A percentile compares a stretch with the other conserved stretches of the same genome.
These are phyloP conservation scores for Mycena amicta DNA, from an alignment of 768 basidiomycete species.

Conservation along the genomic window DNA sequence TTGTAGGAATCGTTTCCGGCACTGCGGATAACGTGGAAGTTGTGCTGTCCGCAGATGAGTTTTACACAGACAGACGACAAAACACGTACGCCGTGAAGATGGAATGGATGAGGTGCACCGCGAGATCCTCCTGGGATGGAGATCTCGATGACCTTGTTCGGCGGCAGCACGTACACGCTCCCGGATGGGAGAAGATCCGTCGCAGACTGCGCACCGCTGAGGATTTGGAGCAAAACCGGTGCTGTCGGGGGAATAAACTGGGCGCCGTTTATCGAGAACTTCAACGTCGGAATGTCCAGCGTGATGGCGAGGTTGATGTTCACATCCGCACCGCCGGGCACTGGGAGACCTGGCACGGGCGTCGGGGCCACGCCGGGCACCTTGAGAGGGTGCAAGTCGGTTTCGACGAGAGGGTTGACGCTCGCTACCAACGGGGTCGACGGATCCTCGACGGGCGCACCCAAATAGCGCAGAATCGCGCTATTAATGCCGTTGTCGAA, in stretches of 20 bases:
- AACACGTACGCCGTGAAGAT: constrained; percentile 17
- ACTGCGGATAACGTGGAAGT: constrained; percentile 33
- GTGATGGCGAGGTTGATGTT: constrained; percentile 25
- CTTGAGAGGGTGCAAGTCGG: constrained; percentile 18
- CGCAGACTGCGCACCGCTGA: constrained; percentile 41
- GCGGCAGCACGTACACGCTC: constrained; percentile 40
- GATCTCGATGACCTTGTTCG: constrained; percentile 45
- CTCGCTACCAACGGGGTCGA: constrained; percentile 15
- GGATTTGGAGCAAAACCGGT: constrained; percentile 47
- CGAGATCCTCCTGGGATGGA: constrained; percentile 32
- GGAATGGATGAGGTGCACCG: constrained; percentile 15
- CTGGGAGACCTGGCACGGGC: constrained; percentile 27
- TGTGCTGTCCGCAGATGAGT: constrained; percentile 21
- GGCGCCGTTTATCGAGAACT: constrained; percentile 35
- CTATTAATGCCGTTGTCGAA: too few species aligned
- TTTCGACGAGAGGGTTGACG: constrained; percentile 33
- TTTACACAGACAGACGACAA: neutral
- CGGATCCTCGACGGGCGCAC: constrained; percentile 35
- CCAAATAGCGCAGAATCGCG: constrained; percentile 29
- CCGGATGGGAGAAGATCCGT: constrained; percentile 33
- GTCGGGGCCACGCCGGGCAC: constrained; percentile 6
- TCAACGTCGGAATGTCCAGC: constrained; percentile 12
- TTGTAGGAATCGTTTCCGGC: constrained; percentile 30
- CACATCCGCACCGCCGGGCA: constrained; percentile 29
- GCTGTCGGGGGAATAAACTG: constrained; percentile 34